Evolutionary conservation across 2,329 filamentous ascomycete genomes (phyloP).

Genomic region (Neonectria neomacrospora): DNA sequence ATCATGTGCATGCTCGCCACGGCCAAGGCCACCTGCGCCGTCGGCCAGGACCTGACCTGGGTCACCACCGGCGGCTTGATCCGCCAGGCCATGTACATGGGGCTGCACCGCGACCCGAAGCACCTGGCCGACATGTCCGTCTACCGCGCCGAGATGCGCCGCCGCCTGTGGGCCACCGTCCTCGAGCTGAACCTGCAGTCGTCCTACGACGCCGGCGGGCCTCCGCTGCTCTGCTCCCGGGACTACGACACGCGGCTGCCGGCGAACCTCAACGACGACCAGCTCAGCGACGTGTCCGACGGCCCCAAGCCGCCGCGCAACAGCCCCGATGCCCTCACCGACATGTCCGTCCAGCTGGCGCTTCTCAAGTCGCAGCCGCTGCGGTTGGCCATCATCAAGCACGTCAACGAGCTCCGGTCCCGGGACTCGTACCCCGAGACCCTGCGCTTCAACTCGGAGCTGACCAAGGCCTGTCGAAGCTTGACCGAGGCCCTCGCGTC

Average conservation of each 20-base stretch:
- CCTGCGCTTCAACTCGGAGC: constrained; percentile 57
- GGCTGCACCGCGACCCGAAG: constrained; percentile 67
- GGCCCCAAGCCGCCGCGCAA: constrained; percentile 26
- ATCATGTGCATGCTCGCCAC: constrained; percentile 63
- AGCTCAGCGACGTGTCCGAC: constrained; percentile 55
- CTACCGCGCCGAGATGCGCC: constrained; percentile 63
- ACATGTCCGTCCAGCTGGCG: constrained; percentile 62
- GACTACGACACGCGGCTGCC: constrained; percentile 64
- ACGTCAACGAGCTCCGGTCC: constrained; percentile 59
- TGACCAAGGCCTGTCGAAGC: constrained; percentile 53
- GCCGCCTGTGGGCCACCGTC: constrained; percentile 67
- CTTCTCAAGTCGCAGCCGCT: constrained; percentile 56
- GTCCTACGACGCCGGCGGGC: constrained; percentile 62
- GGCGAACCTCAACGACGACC: constrained; percentile 62
- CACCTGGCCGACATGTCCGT: constrained; percentile 59
- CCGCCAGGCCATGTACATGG: constrained; percentile 67
- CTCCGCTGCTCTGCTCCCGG: constrained; percentile 57
- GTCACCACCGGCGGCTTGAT: constrained; percentile 61
- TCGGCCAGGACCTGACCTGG: constrained; percentile 64
- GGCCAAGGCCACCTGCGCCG: constrained; percentile 59
- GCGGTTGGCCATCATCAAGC: constrained; percentile 56
- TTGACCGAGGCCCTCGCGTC: constrained; percentile 49
- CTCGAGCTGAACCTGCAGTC: constrained; percentile 65
- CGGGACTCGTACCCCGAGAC: constrained; percentile 59
- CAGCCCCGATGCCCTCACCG: constrained; percentile 46